Conservation (phyloP, 2,329 filamentous ascomycete species). For the Epichloe baconii region DNA sequence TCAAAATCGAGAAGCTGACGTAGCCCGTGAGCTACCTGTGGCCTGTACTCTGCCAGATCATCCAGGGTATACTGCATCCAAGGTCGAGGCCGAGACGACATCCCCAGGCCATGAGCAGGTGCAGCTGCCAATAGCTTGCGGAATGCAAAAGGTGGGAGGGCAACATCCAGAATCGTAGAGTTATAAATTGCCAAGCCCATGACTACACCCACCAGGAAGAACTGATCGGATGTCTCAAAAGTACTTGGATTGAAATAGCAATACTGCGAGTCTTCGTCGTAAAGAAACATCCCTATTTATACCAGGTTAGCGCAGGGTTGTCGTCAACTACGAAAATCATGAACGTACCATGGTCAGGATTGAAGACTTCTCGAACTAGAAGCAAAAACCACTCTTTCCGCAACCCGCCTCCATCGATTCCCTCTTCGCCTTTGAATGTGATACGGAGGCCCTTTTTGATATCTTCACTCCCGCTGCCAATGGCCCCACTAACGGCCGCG, state of each 20-base stretch:
- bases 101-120: slow-evolving; percentile 44
- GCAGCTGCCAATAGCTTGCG: slow-evolving; percentile 72
- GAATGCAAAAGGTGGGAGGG: slow-evolving; percentile 79
- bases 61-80: slow-evolving; percentile 63
- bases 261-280: slow-evolving; percentile 79
- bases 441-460: slow-evolving; percentile 84
- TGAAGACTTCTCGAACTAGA: slow-evolving; percentile 78
- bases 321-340: background rate
- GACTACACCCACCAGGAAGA: slow-evolving; percentile 77
- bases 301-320: slow-evolving; percentile 6
- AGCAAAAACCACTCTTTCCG: slow-evolving; percentile 93
- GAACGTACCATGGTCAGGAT: slow-evolving; percentile 67
- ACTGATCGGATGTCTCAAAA: slow-evolving; percentile 85
- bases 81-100: slow-evolving; percentile 42
- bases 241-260: slow-evolving; percentile 90
- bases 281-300: slow-evolving; percentile 66
- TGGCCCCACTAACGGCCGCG: slow-evolving; percentile 69
- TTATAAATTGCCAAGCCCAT: slow-evolving; percentile 89
- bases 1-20: slow-evolving; percentile 68
- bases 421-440: slow-evolving; percentile 77
- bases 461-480: slow-evolving; percentile 68
- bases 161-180: slow-evolving; percentile 81
- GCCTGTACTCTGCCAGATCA: slow-evolving; percentile 72
- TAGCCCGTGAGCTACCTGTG: slow-evolving; percentile 61
- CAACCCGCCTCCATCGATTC: slow-evolving; percentile 77